These are phyloP conservation scores for Pyrus communis DNA, from an alignment of 306 rosid genomes.

Conservation along the genomic window DNA sequence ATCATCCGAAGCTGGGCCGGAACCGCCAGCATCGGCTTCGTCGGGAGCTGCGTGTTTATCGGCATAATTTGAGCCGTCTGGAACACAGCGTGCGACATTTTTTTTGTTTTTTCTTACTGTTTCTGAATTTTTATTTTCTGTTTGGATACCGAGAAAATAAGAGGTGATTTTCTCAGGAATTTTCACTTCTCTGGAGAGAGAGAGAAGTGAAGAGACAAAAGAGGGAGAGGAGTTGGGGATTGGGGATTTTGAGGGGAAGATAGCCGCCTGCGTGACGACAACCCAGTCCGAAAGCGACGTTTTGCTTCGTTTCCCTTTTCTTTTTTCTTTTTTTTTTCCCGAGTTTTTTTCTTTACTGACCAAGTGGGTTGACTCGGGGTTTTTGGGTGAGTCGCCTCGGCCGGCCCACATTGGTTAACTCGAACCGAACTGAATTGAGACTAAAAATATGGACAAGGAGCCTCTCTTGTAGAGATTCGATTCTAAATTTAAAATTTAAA, in stretches of 20 bases:
- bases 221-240: background rate
- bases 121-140: background rate
- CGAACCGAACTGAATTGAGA: too few relatives aligned
- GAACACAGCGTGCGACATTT: constrained; percentile 55
- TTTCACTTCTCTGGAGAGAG: constrained; percentile 22
- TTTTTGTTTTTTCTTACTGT: background rate
- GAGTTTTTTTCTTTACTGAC: background rate
- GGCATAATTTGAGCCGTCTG: constrained; percentile 67
- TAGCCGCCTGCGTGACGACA: constrained; percentile 25
- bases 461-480: rapidly evolving
- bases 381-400: constrained; percentile 7
- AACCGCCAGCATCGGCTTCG: constrained; percentile 26
- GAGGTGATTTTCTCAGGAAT: background rate
- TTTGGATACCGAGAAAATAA: constrained; percentile 9
- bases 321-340: background rate
- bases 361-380: constrained; percentile 25
- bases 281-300: constrained; percentile 43
- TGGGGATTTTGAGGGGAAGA: constrained; percentile 23
- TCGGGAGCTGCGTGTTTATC: constrained; percentile 37
- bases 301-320: background rate
- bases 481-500: too few relatives aligned
- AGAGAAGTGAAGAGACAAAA: background rate
- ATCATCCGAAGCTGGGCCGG: background rate
- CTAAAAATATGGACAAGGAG: too few relatives aligned
- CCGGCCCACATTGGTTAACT: background rate